Conservation (phyloP, 2,329 filamentous ascomycete species). For the Metarhizium rileyi region DNA sequence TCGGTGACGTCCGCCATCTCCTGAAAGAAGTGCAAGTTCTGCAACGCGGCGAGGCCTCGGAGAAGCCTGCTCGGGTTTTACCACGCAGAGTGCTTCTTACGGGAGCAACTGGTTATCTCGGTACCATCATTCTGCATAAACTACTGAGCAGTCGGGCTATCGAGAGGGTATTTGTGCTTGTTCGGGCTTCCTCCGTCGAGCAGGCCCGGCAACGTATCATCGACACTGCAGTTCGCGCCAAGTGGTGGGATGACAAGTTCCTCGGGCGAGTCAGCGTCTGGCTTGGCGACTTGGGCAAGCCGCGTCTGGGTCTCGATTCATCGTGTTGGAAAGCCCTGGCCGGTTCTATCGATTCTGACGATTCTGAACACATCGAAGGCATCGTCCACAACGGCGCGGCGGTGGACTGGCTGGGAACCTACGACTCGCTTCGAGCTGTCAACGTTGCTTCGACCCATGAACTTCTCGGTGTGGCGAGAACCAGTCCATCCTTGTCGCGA, state of each 20-base stretch:
- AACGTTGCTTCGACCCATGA: not conserved
- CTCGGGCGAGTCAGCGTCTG: not conserved
- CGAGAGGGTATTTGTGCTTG: not conserved
- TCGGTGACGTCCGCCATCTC: too few species aligned
- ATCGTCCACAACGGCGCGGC: constrained; percentile 2
- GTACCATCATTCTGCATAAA: not conserved
- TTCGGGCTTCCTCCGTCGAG: not conserved
- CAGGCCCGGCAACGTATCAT: not conserved
- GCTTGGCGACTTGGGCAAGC: not conserved
- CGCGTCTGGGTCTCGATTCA: not conserved
- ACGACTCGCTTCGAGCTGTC: not conserved
- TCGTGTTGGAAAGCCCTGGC: too few species aligned
- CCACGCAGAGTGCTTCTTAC: constrained; percentile 1
- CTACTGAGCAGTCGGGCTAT: not conserved
- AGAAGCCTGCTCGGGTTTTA: too few species aligned
- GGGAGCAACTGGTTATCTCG: not conserved
- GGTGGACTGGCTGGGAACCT: not conserved
- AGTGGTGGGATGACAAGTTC: not conserved
- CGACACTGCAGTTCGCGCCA: not conserved
- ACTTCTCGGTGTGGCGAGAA: not conserved
- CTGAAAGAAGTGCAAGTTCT: too few species aligned
- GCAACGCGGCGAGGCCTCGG: too few species aligned
- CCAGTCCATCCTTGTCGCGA: not conserved
- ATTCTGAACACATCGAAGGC: not conserved
- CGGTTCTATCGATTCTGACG: too few species aligned